Percentiles rank a stretch among this genome's conserved stretches.
Conservation (phyloP, 2,329 filamentous ascomycete species). For the Phialophora chinensis region DNA sequence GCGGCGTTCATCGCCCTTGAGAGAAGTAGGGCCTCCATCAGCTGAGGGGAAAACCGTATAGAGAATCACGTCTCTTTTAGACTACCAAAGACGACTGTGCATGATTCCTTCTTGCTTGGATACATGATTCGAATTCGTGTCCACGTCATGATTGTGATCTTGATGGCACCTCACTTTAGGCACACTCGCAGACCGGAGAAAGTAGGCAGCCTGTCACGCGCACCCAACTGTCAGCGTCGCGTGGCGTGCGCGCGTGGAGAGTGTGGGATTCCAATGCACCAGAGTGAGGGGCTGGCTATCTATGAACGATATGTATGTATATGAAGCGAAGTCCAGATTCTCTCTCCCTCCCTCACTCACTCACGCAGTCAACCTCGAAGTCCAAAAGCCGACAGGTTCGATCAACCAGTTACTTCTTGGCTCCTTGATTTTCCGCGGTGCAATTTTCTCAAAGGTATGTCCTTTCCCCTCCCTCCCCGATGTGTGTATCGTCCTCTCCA, state of each 20-base stretch:
- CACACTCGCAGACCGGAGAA: not conserved
- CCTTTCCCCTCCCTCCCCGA: too few relatives aligned
- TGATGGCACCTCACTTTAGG: not conserved
- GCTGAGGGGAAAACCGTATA: not conserved
- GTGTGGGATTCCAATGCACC: not conserved
- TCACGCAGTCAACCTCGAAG: not conserved
- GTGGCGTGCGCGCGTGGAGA: not conserved
- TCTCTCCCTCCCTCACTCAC: not conserved
- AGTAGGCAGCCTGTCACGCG: not conserved
- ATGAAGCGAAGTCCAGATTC: not conserved
- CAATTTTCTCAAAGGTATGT: too few relatives aligned
- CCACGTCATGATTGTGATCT: not conserved
- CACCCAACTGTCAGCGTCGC: not conserved
- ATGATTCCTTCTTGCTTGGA: not conserved
- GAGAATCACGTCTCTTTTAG: not conserved
- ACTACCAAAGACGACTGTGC: not conserved
- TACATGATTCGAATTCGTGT: not conserved
- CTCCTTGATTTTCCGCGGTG: not conserved
- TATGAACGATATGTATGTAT: not conserved
- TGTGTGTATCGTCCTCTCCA: too few relatives aligned
- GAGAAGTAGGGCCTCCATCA: not conserved
- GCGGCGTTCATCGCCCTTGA: not conserved
- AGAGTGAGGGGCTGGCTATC: not conserved
- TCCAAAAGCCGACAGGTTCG: not conserved
- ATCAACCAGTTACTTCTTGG: not conserved